Conservation (phyloP, 73 alveolate species). For the Uronychia setigera region DNA sequence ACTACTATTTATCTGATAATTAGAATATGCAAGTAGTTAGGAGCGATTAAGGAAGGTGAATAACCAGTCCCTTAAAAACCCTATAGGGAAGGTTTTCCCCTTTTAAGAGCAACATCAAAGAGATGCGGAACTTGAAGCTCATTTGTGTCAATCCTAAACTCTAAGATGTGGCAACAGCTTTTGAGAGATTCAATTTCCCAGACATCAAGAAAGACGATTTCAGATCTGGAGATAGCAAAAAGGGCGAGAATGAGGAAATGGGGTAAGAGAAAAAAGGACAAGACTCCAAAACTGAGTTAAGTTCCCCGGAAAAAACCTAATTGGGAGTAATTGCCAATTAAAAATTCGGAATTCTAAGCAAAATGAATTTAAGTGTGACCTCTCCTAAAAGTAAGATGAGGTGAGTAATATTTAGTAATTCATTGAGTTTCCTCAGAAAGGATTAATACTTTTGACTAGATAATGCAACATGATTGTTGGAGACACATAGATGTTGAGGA, state of each 20-base stretch:
- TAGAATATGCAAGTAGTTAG: no score
- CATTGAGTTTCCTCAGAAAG: neutral
- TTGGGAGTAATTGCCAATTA: neutral
- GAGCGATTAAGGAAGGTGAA: neutral
- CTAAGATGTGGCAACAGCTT: neutral
- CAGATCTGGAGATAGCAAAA: neutral
- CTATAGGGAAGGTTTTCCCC: neutral
- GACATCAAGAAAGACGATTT: neutral
- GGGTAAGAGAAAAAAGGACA: no score
- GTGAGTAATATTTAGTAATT: neutral
- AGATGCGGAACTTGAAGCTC: neutral
- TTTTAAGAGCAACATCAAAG: neutral
- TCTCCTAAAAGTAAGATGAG: neutral
- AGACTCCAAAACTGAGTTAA: no score
- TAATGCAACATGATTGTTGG: neutral
- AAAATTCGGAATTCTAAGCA: neutral
- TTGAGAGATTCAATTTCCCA: neutral
- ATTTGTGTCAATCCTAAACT: neutral
- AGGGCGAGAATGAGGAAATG: no score
- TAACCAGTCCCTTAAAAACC: neutral
- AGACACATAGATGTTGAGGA: neutral
- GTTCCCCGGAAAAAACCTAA: neutral
- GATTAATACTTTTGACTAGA: neutral
- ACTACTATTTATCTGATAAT: no score
- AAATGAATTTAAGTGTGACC: neutral